These are phyloP conservation scores for Laburnicola sp. DNA, from an alignment of 2,329 filamentous ascomycete species.

Conservation along the genomic window DNA sequence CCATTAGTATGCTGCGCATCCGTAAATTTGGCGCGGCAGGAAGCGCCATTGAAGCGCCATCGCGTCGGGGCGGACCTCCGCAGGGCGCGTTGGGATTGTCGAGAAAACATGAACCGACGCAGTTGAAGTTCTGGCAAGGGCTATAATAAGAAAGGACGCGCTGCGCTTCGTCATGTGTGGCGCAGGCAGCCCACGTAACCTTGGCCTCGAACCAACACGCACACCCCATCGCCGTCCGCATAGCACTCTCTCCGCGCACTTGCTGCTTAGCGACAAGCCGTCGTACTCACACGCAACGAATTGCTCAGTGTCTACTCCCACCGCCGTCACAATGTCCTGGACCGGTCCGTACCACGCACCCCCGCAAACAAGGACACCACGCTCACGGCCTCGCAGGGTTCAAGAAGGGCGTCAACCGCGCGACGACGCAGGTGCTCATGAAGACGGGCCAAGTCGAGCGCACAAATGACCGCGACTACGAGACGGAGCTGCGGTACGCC, in stretches of 20 bases:
- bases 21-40: slow-evolving; percentile 14
- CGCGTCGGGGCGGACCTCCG: slow-evolving; percentile 19
- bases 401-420: slow-evolving; percentile 97
- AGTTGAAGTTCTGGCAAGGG: slow-evolving; percentile 17
- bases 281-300: not conserved
- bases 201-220: slow-evolving; percentile 6
- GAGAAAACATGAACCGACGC: slow-evolving; percentile 16
- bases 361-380: slow-evolving; percentile 8
- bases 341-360: slow-evolving; percentile 57
- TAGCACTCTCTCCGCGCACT: not conserved
- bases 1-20: slow-evolving; percentile 2
- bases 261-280: not conserved
- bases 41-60: slow-evolving; percentile 7
- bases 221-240: not conserved
- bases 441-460: slow-evolving; percentile 98
- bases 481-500: slow-evolving; percentile 84
- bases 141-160: slow-evolving; percentile 10
- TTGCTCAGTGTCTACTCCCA: slow-evolving; percentile 3
- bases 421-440: slow-evolving; percentile 99
- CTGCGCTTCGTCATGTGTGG: slow-evolving; percentile 33
- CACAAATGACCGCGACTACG: slow-evolving; percentile 97
- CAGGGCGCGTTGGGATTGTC: slow-evolving; percentile 19
- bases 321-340: slow-evolving; percentile 49
- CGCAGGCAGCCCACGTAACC: slow-evolving; percentile 15
- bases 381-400: slow-evolving; percentile 61